A percentile compares a stretch with the other conserved stretches of the same genome.
These are phyloP conservation scores for Backusella parvicylindrica DNA, from an alignment of 192 early-diverging fungal species.

Conservation along the genomic window DNA sequence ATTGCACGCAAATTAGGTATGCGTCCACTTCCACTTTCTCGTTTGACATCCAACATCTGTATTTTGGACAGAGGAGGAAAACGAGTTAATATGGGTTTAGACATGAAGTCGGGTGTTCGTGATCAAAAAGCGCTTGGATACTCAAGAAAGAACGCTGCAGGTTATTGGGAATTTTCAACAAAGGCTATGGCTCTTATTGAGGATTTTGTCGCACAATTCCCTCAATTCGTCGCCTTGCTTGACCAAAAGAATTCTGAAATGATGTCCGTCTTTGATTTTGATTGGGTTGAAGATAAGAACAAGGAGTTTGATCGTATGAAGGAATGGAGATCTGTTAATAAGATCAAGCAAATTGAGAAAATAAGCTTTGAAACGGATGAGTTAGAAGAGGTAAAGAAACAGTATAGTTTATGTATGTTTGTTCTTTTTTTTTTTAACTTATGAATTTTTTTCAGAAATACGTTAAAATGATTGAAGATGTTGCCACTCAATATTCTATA, in stretches of 20 bases:
- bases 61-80: conserved; percentile 60
- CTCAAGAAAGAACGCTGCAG: conserved; percentile 64
- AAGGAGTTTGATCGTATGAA: conserved; percentile 54
- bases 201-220: conserved; percentile 63
- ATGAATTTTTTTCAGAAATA: conserved; percentile 4
- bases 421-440: not conserved
- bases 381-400: conserved; percentile 55
- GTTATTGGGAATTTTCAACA: conserved; percentile 83
- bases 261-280: conserved; percentile 23
- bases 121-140: conserved; percentile 87
- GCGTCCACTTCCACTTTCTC: conserved; percentile 68
- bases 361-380: conserved; percentile 61
- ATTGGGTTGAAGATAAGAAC: conserved; percentile 26
- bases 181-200: conserved; percentile 72
- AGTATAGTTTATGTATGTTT: not conserved
- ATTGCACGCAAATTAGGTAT: conserved; percentile 68
- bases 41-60: conserved; percentile 78
- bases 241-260: not conserved
- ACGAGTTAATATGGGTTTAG: conserved; percentile 75
- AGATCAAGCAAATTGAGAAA: conserved; percentile 60
- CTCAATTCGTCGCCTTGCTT: conserved; percentile 40
- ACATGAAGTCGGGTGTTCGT: conserved; percentile 88
- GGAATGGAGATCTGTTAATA: conserved; percentile 60
- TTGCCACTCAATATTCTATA: conserved; percentile 45
- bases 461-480: conserved; percentile 55